phyloP scores from a whole-genome alignment of 176 grass and related monocot genomes.

The Saccharum spontaneum region DNA sequence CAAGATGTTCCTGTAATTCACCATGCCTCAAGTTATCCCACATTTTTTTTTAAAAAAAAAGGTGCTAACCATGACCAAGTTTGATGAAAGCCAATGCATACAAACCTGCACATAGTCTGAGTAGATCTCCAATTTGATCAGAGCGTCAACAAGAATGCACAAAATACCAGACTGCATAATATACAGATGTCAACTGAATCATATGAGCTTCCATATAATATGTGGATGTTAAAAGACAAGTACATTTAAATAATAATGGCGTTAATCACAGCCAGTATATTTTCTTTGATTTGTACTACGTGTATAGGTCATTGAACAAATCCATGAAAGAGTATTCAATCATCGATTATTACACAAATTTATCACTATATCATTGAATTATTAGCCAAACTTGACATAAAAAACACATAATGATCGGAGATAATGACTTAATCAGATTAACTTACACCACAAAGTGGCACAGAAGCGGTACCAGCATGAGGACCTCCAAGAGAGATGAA shows the following conservation, averaged over 20 bases:
- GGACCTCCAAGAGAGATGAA: constrained; percentile 88
- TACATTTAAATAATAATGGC: not conserved
- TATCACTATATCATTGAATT: not conserved
- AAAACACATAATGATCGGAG: constrained; percentile 25
- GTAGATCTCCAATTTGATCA: constrained; percentile 88
- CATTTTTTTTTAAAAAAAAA: not conserved
- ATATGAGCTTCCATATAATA: not conserved
- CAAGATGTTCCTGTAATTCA: constrained; percentile 82
- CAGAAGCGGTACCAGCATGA: constrained; percentile 96
- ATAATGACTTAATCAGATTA: constrained; percentile 40
- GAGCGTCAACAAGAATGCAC: constrained; percentile 68
- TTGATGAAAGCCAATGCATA: constrained; percentile 25
- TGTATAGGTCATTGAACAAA: not conserved
- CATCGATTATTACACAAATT: not conserved
- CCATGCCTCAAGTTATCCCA: constrained; percentile 33
- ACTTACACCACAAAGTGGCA: constrained; percentile 94
- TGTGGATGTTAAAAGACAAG: constrained; percentile 11
- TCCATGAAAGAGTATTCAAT: not conserved
- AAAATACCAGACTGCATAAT: constrained; percentile 56
- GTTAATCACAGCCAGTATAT: constrained; percentile 9
- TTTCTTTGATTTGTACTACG: not conserved
- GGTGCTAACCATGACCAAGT: not conserved
- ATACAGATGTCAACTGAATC: constrained; percentile 17
- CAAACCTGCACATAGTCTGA: constrained; percentile 86
- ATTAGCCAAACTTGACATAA: constrained; percentile 14